A percentile compares a stretch with the other conserved stretches of the same genome.
These are phyloP conservation scores for Cryptococcus floricola DNA, from an alignment of 1,284 basidiomycete species.

Conservation along the genomic window DNA sequence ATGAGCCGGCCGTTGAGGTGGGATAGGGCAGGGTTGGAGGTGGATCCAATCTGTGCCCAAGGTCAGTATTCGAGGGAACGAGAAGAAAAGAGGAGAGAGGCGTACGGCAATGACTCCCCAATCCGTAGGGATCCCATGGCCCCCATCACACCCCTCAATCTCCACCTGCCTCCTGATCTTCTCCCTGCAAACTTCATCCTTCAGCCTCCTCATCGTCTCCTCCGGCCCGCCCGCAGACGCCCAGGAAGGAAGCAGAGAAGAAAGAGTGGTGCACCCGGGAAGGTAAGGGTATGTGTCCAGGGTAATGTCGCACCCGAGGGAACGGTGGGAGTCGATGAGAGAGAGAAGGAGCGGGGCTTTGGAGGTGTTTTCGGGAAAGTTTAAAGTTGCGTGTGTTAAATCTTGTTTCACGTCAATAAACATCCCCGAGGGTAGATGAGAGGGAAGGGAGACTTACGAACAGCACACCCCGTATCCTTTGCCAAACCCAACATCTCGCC, in stretches of 20 bases:
- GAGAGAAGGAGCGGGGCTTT: conserved; percentile 32
- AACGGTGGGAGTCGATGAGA: conserved; percentile 31
- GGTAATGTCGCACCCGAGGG: conserved; percentile 31
- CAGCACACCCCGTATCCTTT: conserved; percentile 32
- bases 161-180: conserved; percentile 41
- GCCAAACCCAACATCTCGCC: conserved; percentile 44
- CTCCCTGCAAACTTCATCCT: conserved; percentile 26
- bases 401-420: conserved; percentile 18
- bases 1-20: conserved; percentile 24
- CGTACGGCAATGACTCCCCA: conserved; percentile 44
- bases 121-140: conserved; percentile 44
- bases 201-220: conserved; percentile 33
- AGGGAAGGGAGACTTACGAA: conserved; percentile 24
- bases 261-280: conserved; percentile 45
- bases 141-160: conserved; percentile 43
- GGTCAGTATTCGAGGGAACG: background rate
- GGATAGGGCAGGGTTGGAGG: conserved; percentile 21
- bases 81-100: background rate
- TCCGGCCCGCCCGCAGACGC: conserved; percentile 38
- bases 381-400: conserved; percentile 47
- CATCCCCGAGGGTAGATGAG: background rate
- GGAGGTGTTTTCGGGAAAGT: conserved; percentile 44
- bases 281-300: conserved; percentile 49
- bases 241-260: conserved; percentile 42
- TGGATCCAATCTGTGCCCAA: conserved; percentile 27